Evolutionary conservation across 176 grass and related monocot genomes (phyloP).

Genomic region (Carex scoparia): DNA sequence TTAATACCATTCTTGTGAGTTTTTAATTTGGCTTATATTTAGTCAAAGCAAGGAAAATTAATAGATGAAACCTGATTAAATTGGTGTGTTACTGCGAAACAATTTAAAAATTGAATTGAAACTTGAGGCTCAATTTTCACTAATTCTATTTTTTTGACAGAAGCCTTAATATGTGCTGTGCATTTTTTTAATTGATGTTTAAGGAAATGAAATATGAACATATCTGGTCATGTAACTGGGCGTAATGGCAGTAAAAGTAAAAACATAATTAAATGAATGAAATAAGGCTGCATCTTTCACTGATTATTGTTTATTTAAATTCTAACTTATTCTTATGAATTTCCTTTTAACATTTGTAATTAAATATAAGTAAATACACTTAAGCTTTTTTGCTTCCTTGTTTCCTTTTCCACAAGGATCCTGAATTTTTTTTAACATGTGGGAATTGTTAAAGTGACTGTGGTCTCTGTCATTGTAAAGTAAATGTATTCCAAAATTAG

Average conservation of each 20-base stretch:
- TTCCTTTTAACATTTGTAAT: not conserved
- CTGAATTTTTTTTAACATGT: too few relatives aligned
- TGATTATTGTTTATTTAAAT: not conserved
- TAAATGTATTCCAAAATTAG: not conserved
- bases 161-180: not conserved
- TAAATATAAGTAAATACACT: not conserved
- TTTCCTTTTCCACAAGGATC: too few relatives aligned
- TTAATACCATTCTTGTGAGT: not conserved
- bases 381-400: not conserved
- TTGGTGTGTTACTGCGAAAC: not conserved
- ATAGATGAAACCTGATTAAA: not conserved
- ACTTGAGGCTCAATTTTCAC: not conserved
- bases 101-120: not conserved
- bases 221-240: not conserved
- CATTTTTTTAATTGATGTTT: not conserved
- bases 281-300: not conserved
- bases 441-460: not conserved
- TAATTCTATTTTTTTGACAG: not conserved
- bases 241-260: not conserved
- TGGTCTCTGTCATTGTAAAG: not conserved
- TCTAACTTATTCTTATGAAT: not conserved
- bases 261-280: not conserved
- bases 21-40: not conserved
- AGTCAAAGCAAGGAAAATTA: not conserved
- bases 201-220: not conserved